These are phyloP conservation scores for Sclerotinia subarctica DNA, from an alignment of 2,329 filamentous ascomycete species.

Conservation along the genomic window DNA sequence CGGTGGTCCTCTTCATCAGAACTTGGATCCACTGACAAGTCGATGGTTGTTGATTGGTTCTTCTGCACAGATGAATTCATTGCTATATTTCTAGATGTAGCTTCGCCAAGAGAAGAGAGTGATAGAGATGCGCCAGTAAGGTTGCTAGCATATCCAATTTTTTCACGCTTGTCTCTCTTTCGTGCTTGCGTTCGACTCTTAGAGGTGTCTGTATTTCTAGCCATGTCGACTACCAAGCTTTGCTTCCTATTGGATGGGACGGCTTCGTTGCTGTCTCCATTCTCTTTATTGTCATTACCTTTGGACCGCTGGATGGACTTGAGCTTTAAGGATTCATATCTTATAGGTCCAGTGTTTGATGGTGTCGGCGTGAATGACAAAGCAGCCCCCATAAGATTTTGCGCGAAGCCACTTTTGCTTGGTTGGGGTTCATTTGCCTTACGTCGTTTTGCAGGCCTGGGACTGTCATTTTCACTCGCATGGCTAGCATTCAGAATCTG, in stretches of 20 bases:
- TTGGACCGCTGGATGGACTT: conserved; percentile 15
- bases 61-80: background rate
- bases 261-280: conserved; percentile 2
- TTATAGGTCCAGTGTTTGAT: conserved; percentile 30
- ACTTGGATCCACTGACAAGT: conserved; percentile 4
- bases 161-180: conserved; percentile 25
- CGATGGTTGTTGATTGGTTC: background rate
- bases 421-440: conserved; percentile 42
- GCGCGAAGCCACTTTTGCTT: conserved; percentile 50
- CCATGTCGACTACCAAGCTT: background rate
- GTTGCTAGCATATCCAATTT: conserved; percentile 34
- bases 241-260: background rate
- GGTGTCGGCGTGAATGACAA: conserved; percentile 41
- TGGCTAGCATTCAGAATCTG: conserved; percentile 37
- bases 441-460: conserved; percentile 44
- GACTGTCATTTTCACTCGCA: conserved; percentile 25
- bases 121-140: conserved; percentile 33
- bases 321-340: conserved; percentile 30
- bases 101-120: conserved; percentile 24
- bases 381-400: conserved; percentile 49
- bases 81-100: background rate
- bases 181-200: conserved; percentile 15
- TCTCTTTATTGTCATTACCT: conserved; percentile 27
- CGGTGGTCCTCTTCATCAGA: conserved; percentile 2
- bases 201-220: background rate